A percentile compares a stretch with the other conserved stretches of the same genome.
Evolutionary conservation across 768 basidiomycete species (phyloP).

Genomic region (Aureoboletus auriporus): DNA sequence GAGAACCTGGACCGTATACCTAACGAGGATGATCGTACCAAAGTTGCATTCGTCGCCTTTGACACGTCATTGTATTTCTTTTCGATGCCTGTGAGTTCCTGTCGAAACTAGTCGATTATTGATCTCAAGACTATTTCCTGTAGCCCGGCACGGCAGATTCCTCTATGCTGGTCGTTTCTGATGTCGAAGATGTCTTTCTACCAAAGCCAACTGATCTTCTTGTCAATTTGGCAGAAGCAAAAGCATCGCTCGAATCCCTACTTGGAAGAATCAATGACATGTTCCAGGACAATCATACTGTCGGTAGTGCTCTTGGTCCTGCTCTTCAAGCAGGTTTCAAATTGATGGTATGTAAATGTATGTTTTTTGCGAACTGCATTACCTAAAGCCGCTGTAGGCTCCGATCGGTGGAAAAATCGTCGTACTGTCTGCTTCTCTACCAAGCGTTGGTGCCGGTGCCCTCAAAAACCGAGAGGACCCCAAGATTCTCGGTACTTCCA

Average conservation of each 20-base stretch:
- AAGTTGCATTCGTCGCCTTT: slow-evolving; percentile 88
- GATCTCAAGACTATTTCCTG: background rate
- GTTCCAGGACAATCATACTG: slow-evolving; percentile 94
- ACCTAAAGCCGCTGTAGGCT: slow-evolving; percentile 42
- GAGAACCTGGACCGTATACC: slow-evolving; percentile 95
- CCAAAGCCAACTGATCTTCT: slow-evolving; percentile 97
- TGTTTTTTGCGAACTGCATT: background rate
- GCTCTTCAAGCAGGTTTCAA: slow-evolving; percentile 96
- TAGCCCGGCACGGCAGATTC: slow-evolving; percentile 74
- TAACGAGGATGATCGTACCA: slow-evolving; percentile 90
- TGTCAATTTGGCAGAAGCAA: slow-evolving; percentile 86
- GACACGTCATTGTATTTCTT: slow-evolving; percentile 96
- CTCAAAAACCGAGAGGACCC: slow-evolving; percentile 97
- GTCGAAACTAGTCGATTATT: background rate
- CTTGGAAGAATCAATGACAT: slow-evolving; percentile 87
- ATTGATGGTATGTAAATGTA: slow-evolving; percentile 62
- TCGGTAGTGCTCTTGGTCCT: slow-evolving; percentile 92
- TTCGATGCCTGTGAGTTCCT: slow-evolving; percentile 62
- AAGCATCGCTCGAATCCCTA: slow-evolving; percentile 73
- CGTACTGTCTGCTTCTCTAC: slow-evolving; percentile 80
- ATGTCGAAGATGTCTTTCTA: slow-evolving; percentile 95
- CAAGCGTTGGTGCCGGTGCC: slow-evolving; percentile 83
- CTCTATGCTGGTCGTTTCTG: slow-evolving; percentile 95
- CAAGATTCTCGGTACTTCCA: slow-evolving; percentile 91
- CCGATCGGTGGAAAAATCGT: slow-evolving; percentile 95